phyloP scores from a whole-genome alignment of 202 grass and related monocot species.

The Digitaria exilis region DNA sequence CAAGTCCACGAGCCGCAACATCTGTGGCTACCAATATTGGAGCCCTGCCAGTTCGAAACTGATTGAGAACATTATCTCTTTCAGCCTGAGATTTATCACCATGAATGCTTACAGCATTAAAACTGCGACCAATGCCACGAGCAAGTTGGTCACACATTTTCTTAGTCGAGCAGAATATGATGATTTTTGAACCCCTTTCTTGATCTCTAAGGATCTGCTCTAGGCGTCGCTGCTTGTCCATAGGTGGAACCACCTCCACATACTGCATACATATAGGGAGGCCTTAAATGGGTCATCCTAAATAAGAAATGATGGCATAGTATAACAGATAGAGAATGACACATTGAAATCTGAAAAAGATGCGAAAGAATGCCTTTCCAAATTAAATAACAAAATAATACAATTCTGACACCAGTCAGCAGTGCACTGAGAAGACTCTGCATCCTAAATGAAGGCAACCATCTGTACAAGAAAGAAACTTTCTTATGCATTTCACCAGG shows the following conservation, averaged over 20 bases:
- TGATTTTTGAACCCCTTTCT: constrained; percentile 93
- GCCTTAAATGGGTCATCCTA: constrained; percentile 25
- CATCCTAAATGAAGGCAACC: constrained; percentile 9
- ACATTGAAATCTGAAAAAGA: constrained; percentile 8
- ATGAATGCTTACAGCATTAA: constrained; percentile 85
- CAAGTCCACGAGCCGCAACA: constrained; percentile 94
- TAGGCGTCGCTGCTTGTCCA: constrained; percentile 84
- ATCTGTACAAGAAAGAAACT: constrained; percentile 16
- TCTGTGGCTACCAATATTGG: constrained; percentile 97
- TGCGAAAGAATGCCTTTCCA: constrained; percentile 21
- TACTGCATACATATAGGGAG: constrained; percentile 54
- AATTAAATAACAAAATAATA: background rate
- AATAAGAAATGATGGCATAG: constrained; percentile 27
- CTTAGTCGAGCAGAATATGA: constrained; percentile 97
- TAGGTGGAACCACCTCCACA: constrained; percentile 78
- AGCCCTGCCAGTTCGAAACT: constrained; percentile 80
- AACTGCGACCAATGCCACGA: constrained; percentile 70
- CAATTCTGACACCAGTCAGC: background rate
- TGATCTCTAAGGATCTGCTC: constrained; percentile 95
- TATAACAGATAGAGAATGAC: background rate
- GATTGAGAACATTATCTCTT: constrained; percentile 88
- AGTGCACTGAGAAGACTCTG: background rate
- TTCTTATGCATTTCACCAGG: background rate
- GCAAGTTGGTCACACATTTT: constrained; percentile 90
- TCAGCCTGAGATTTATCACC: constrained; percentile 92